These are phyloP conservation scores for Acanthamoeba sp. DNA, from an alignment of 208 protist genomes.

Conservation along the genomic window DNA sequence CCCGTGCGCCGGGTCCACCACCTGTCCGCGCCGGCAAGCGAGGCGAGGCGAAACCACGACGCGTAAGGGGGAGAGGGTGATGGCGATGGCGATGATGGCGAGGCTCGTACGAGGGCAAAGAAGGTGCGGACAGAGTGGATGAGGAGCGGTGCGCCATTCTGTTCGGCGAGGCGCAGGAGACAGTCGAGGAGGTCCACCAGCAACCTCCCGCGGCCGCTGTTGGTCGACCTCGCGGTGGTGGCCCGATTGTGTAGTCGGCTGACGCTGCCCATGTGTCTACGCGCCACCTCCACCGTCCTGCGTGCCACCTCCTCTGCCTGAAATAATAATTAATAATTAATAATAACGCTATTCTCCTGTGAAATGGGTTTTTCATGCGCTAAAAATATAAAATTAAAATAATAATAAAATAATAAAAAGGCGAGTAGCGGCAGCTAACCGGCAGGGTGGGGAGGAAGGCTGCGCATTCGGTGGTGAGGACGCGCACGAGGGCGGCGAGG, in stretches of 20 bases:
- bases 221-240: neutral
- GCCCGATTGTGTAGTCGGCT: neutral
- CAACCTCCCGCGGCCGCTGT: neutral
- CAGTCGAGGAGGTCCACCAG: neutral
- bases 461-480: neutral
- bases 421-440: neutral
- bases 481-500: neutral
- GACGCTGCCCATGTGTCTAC: neutral
- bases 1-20: too few relatives aligned
- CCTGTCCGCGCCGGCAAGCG: neutral
- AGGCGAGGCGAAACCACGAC: too few relatives aligned
- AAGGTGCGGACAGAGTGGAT: neutral
- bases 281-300: neutral
- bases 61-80: too few relatives aligned
- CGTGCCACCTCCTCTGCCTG: conserved; percentile 10
- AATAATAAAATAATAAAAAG: neutral
- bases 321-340: too few relatives aligned
- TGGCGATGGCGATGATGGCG: neutral
- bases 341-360: too few relatives aligned
- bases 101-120: neutral
- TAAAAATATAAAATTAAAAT: too few relatives aligned
- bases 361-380: too few relatives aligned
- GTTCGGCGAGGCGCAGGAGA: neutral
- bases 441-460: neutral
- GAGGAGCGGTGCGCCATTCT: neutral